These are phyloP conservation scores for Ascoidea tarda DNA, from an alignment of 805 yeast genomes.

Conservation along the genomic window DNA sequence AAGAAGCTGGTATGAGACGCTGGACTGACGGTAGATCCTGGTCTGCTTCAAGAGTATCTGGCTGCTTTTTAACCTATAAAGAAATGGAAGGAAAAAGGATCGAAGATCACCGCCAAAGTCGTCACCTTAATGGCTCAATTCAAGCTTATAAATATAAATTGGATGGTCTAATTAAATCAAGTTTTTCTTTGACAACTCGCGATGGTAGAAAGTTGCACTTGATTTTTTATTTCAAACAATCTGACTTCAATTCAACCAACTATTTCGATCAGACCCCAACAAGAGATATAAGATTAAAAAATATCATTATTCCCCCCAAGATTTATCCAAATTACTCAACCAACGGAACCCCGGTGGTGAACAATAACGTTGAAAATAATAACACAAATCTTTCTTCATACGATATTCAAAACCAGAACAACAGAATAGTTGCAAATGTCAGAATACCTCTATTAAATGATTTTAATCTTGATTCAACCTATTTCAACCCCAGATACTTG, in stretches of 20 bases:
- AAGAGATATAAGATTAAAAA: conserved; percentile 20
- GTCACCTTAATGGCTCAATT: conserved; percentile 8
- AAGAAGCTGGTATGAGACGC: conserved; percentile 54
- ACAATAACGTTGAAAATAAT: no score
- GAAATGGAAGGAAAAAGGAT: conserved; percentile 31
- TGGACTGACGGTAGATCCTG: conserved; percentile 73
- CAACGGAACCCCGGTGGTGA: no score
- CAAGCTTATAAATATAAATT: conserved; percentile 23
- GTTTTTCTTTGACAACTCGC: conserved; percentile 40
- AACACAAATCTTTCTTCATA: no score
- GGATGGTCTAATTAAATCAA: conserved; percentile 50
- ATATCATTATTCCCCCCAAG: neutral
- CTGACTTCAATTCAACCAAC: conserved; percentile 16
- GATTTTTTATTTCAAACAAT: conserved; percentile 35
- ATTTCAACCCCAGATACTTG: no score
- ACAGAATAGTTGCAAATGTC: no score
- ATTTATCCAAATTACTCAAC: neutral
- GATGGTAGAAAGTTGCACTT: conserved; percentile 43
- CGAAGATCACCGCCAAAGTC: conserved; percentile 6
- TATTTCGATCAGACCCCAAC: conserved; percentile 25
- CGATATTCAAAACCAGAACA: no score
- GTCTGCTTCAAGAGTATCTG: conserved; percentile 60
- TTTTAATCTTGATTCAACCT: no score
- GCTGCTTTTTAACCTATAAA: conserved; percentile 45
- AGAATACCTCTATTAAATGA: no score